Base-by-base conservation (phyloP, 2,329 filamentous ascomycete species). In the Clarireedia paspali region DNA sequence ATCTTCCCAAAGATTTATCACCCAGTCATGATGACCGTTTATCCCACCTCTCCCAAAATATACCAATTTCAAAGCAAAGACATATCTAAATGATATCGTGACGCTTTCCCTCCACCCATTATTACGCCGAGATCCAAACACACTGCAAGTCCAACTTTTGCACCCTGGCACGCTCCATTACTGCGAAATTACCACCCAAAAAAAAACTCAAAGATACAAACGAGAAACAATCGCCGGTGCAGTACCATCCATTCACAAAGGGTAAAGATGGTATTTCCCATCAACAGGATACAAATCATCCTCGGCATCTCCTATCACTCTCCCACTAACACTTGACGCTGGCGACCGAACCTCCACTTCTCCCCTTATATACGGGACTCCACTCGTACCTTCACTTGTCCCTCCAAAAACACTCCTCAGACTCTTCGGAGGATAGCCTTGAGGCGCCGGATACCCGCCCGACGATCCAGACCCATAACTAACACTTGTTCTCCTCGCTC, bases 251-350 rank as follows among this genome's bases (percentile, higher is more conserved):
- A 10, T 26, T 20, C 38, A 49, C 27, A 59, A 30, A 24, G 57
- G 57, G 48, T 59, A 55, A n/a, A 36, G 55, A 56, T 67, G 63
- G 55, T 67, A 67, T 24, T 57, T 62, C 44, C 65, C 65, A 61
- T 67, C 65, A 50, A 61, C 60, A 3, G 56, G 55, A 45, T 49
- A 59, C 38, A 47, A 12, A 30, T 50, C 20, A 44, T 53, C 52
- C 2, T 40, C 48, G 15, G 17, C n/a, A 34, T 20, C 17, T 12
- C 17, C 47, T n/a, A 30, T 46, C 24, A 34, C 38, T 39, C 38
- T 57, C 40, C 47, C 53, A 40, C 23, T 49, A 26, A 26, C 40
- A 47, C 45, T 30, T 12, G 30, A 34, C 30, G 30, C 30, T 4
- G 30, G 40, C 2, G 40, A 23, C 14, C 40, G 15, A 20, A 47